Base-by-base conservation (phyloP, 148 eudicot species). In the Tetragonia tetragonoides region DNA sequence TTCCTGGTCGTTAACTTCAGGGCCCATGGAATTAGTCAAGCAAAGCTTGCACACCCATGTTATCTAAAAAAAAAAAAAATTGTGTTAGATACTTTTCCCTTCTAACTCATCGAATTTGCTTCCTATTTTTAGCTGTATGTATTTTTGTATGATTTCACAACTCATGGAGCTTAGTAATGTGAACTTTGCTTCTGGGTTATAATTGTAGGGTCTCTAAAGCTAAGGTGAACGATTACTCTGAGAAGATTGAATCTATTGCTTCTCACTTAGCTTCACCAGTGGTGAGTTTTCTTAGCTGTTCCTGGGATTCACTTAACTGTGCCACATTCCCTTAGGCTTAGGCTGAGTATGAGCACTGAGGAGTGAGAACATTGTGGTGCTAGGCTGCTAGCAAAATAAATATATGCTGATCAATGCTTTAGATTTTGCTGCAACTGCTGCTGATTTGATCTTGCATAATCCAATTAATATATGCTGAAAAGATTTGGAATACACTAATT, bases 221-320 rank as follows among this genome's bases (percentile, higher is more conserved):
- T 56, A 88, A 85, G 77, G 59, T 93, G 86, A 91, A 86, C 84
- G 97, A 95, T 51, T 95, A 95, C 82, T 91, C 93, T 23, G 92
- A 91, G 80, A 91, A 90, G 86, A 87, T 95, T 82, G 97, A 91
- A 90, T 87, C 92, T 56, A 70, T 95, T 81, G 96, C 97, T 68
- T 82, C 90, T 62, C 89, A 82, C 77, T 78, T 91, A 87, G 89
- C 70, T 64, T 81, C 82, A 59, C 82, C 92, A 15, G 74, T 47
- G 91, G 97, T 92, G 73, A 57, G 93, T 85, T 53, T 56, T 65
- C 40, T 69, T 62, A 63, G 38, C 24, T 76, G 11, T 8, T 12
- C 47, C 46, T 28, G 21, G 60, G 54, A 54, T 76, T 54, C 38
- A 51, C 28, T 66, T 66, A 5, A 40, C 16, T 57, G 37, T 78